phyloP scores from a whole-genome alignment of 2,329 filamentous ascomycete genomes.

The Neofusicoccum cordaticola region DNA sequence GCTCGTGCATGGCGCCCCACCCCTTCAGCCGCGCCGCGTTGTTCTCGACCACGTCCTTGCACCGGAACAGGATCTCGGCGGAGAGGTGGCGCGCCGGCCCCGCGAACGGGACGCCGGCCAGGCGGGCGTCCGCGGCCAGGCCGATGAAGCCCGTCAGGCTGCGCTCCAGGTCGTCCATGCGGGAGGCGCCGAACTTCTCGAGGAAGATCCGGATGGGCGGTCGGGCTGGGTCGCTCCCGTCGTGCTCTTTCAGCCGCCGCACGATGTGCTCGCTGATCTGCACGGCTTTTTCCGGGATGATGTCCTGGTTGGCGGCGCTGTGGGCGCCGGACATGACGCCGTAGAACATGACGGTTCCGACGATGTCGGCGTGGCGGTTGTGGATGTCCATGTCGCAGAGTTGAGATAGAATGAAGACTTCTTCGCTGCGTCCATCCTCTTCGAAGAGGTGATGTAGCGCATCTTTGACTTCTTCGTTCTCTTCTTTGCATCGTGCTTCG shows the following conservation, averaged over 20 bases:
- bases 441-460: neutral
- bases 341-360: conserved; percentile 19
- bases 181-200: conserved; percentile 15
- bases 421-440: neutral
- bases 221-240: too few relatives aligned
- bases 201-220: conserved; percentile 14
- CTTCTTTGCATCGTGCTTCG: neutral
- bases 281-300: neutral
- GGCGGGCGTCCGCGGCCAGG: conserved; percentile 1
- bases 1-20: too few relatives aligned
- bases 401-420: conserved; percentile 16
- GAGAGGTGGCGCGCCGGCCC: neutral
- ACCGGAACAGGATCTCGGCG: conserved; percentile 10
- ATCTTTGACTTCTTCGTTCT: neutral
- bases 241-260: neutral
- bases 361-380: conserved; percentile 16
- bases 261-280: neutral
- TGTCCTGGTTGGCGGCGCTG: neutral
- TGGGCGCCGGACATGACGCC: conserved; percentile 17
- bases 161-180: conserved; percentile 17
- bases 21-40: conserved; percentile 21
- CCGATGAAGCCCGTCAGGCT: conserved; percentile 17
- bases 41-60: conserved; percentile 21
- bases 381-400: conserved; percentile 16
- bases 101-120: conserved; percentile 13